These are phyloP conservation scores for Lichtheimia ornata DNA, from an alignment of 371 early-diverging fungal species.

Conservation along the genomic window DNA sequence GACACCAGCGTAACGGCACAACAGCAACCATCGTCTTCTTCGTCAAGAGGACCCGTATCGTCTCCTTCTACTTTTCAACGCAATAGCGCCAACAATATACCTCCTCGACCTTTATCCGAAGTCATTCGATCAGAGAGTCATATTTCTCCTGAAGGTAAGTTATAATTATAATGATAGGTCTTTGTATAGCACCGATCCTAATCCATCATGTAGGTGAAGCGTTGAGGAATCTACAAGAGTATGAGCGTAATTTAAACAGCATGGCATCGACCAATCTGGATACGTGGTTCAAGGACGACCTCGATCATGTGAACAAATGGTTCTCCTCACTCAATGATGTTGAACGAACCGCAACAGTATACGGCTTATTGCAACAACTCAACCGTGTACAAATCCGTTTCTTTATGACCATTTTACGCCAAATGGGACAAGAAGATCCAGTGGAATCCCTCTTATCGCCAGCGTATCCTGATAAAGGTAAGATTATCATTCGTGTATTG, in stretches of 20 bases:
- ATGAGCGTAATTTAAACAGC: constrained; percentile 88
- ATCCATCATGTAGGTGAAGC: constrained; percentile 82
- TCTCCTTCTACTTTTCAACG: constrained; percentile 10
- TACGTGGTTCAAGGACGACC: constrained; percentile 57
- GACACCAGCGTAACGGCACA: not conserved
- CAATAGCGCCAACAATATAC: not conserved
- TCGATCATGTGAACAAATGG: constrained; percentile 93
- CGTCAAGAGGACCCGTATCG: not conserved
- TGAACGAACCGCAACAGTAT: constrained; percentile 90
- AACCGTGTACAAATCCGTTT: constrained; percentile 90
- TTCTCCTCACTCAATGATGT: constrained; percentile 86
- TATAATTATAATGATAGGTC: not conserved
- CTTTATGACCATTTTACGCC: constrained; percentile 87
- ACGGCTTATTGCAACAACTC: constrained; percentile 85
- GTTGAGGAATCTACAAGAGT: constrained; percentile 88
- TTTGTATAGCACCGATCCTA: constrained; percentile 17
- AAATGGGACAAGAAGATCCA: constrained; percentile 80
- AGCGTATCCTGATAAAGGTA: constrained; percentile 53
- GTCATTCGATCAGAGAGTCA: constrained; percentile 33
- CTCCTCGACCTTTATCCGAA: constrained; percentile 40
- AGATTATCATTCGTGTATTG: not conserved
- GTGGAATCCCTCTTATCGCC: constrained; percentile 53
- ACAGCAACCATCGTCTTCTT: constrained; percentile 3
- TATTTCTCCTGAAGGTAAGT: constrained; percentile 39
- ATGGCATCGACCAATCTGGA: constrained; percentile 91